A percentile compares a stretch with the other conserved stretches of the same genome.
phyloP scores from a whole-genome alignment of 1,139 yeast species.

The Diutina mesorugosa region DNA sequence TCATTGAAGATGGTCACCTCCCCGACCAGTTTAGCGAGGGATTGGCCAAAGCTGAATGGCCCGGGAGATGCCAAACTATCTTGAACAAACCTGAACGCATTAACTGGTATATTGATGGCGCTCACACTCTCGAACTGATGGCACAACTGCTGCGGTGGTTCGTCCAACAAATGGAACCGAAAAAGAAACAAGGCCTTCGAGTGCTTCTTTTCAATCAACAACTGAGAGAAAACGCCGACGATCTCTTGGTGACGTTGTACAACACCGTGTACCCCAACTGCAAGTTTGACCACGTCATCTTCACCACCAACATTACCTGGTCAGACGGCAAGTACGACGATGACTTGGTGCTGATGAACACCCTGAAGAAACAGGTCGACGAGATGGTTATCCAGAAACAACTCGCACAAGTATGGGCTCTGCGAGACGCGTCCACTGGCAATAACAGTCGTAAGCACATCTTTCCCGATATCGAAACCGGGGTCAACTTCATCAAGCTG shows the following conservation, averaged over 20 bases:
- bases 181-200: slow-evolving; percentile 10
- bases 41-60: slow-evolving; percentile 65
- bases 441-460: slow-evolving; percentile 34
- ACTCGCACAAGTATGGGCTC: slow-evolving; percentile 58
- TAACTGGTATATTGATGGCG: slow-evolving; percentile 87
- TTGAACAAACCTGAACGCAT: slow-evolving; percentile 27
- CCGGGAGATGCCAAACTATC: slow-evolving; percentile 84
- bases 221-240: slow-evolving; percentile 66
- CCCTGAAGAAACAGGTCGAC: slow-evolving; percentile 60
- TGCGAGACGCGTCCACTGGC: slow-evolving; percentile 25
- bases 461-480: slow-evolving; percentile 64
- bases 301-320: slow-evolving; percentile 91
- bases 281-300: slow-evolving; percentile 61
- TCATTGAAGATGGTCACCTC: slow-evolving; percentile 11
- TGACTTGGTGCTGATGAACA: slow-evolving; percentile 78
- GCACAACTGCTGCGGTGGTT: slow-evolving; percentile 78
- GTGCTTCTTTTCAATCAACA: slow-evolving; percentile 86
- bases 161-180: slow-evolving; percentile 16
- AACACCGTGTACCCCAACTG: slow-evolving; percentile 20
- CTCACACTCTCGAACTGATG: slow-evolving; percentile 85
- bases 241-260: slow-evolving; percentile 43
- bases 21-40: slow-evolving; percentile 54
- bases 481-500: slow-evolving; percentile 33
- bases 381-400: slow-evolving; percentile 69
- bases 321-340: slow-evolving; percentile 66